Percentiles rank a stretch among this genome's conserved stretches.
Conservation (phyloP, 2,329 filamentous ascomycete genomes). For the Aspergillus sp. region DNA sequence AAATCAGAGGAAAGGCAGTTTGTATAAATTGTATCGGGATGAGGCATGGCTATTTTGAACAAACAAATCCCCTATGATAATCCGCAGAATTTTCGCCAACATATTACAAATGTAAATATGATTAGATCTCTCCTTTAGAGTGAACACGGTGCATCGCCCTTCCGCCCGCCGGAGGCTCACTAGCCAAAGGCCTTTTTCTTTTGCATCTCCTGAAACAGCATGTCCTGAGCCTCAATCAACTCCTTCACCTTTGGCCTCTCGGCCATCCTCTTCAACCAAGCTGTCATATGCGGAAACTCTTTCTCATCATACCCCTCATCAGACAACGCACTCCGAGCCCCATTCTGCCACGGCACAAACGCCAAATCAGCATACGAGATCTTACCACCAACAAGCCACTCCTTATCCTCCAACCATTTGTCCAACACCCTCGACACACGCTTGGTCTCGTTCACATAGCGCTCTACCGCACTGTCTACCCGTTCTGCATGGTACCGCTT, state of each 20-base stretch:
- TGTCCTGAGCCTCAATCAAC: neutral
- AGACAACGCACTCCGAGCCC: neutral
- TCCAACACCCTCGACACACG: slow-evolving; percentile 43
- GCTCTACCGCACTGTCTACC: slow-evolving; percentile 36
- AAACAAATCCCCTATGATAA: too few relatives aligned
- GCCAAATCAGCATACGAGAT: slow-evolving; percentile 37
- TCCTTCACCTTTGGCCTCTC: neutral
- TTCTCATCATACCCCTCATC: neutral
- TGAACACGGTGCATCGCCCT: too few relatives aligned
- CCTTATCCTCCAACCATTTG: slow-evolving; percentile 26
- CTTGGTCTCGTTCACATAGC: slow-evolving; percentile 41
- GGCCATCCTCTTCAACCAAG: neutral
- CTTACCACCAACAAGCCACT: slow-evolving; percentile 40
- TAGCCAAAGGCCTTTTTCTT: too few relatives aligned
- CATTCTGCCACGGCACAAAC: slow-evolving; percentile 33
- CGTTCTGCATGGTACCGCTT: slow-evolving; percentile 36
- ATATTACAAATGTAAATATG: too few relatives aligned
- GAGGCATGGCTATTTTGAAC: too few relatives aligned
- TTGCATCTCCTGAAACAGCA: too few relatives aligned
- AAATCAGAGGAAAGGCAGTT: too few relatives aligned
- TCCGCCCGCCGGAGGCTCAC: too few relatives aligned
- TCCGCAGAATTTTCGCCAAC: too few relatives aligned
- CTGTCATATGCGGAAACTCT: neutral
- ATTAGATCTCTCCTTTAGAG: too few relatives aligned
- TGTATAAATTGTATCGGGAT: too few relatives aligned